Percentiles rank a stretch among this genome's conserved stretches.
Evolutionary conservation across 495 filamentous ascomycete genomes (phyloP).

Genomic region (Pseudevernia furfuracea): DNA sequence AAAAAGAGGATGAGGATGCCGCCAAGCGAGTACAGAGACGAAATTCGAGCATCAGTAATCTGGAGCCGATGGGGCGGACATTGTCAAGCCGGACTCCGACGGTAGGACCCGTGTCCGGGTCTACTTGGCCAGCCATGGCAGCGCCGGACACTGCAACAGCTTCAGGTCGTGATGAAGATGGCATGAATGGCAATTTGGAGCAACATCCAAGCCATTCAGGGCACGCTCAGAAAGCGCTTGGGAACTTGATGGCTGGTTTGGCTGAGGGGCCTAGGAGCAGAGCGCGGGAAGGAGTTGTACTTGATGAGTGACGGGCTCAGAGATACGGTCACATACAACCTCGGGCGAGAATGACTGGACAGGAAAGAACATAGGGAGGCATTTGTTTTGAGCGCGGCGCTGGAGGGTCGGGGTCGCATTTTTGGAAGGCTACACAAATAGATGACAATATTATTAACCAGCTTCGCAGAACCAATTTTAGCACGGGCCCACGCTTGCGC

Average conservation of each 20-base stretch:
- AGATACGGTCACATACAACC: background rate
- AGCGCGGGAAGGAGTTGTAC: background rate
- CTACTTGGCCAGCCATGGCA: background rate
- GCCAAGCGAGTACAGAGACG: conserved; percentile 45
- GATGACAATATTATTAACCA: background rate
- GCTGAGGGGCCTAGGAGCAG: conserved; percentile 18
- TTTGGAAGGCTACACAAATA: background rate
- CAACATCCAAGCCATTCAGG: conserved; percentile 12
- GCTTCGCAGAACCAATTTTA: background rate
- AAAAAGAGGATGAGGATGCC: conserved; percentile 56
- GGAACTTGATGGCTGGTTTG: conserved; percentile 25
- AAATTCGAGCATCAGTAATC: conserved; percentile 45
- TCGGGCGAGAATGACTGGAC: background rate
- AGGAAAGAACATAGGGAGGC: background rate
- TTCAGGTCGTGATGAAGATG: conserved; percentile 16
- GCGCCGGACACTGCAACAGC: conserved; percentile 7
- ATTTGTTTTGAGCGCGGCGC: conserved; percentile 5
- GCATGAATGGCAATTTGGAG: conserved; percentile 2
- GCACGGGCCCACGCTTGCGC: background rate
- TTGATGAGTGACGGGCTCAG: conserved; percentile 1
- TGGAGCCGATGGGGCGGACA: conserved; percentile 15
- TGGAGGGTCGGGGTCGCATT: background rate
- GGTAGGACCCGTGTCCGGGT: conserved; percentile 6
- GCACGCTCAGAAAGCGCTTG: conserved; percentile 14
- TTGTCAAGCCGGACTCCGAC: conserved; percentile 17